Evolutionary conservation across 2,329 filamentous ascomycete genomes (phyloP).

Genomic region (Penicillium psychrosexuale): DNA sequence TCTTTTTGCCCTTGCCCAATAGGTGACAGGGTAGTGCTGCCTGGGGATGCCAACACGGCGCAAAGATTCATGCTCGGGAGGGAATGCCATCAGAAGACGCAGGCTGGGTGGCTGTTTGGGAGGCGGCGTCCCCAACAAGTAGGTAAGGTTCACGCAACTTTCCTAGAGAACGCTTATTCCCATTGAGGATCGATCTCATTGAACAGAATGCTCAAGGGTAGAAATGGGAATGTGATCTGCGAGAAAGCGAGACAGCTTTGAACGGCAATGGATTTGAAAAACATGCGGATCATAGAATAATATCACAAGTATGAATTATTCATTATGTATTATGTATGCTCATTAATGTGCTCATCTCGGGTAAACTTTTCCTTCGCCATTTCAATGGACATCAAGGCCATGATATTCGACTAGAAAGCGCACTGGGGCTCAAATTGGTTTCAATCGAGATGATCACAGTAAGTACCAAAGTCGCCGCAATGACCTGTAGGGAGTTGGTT

Average conservation of each 20-base stretch:
- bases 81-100: background rate
- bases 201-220: too few species aligned
- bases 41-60: background rate
- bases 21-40: too few species aligned
- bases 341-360: background rate
- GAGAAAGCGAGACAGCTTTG: too few species aligned
- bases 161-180: background rate
- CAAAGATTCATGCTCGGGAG: too few species aligned
- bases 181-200: background rate
- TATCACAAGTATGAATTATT: background rate
- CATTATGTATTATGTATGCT: background rate
- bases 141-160: background rate
- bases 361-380: background rate
- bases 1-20: too few species aligned
- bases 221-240: background rate
- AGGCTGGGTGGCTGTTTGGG: too few species aligned
- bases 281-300: background rate
- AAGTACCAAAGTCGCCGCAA: constrained; percentile 18
- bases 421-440: constrained; percentile 2
- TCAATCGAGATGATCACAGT: constrained; percentile 20
- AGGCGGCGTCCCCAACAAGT: too few species aligned
- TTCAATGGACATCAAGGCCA: background rate
- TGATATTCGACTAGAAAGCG: background rate
- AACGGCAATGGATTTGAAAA: background rate
- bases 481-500: constrained; percentile 11